Conservation (phyloP, 2,329 filamentous ascomycete genomes). For the Thielaviopsis ethacetica region DNA sequence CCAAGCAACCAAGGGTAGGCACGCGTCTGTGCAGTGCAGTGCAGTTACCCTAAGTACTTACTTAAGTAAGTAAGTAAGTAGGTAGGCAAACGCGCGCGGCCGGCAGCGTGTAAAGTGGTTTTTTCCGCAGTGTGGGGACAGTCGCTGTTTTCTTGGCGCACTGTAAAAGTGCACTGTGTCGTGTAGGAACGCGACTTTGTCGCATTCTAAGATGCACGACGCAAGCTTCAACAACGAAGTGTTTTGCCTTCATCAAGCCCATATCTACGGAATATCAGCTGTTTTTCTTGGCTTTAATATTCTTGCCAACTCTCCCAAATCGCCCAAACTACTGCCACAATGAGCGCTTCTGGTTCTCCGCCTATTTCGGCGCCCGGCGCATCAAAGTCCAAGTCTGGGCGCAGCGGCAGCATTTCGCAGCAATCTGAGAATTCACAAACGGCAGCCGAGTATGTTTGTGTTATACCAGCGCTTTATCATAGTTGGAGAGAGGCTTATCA, state of each 20-base stretch:
- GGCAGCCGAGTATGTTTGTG: constrained; percentile 44
- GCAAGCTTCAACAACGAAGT: background rate
- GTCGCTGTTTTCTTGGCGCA: background rate
- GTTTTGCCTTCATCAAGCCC: background rate
- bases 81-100: background rate
- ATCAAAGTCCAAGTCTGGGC: constrained; percentile 16
- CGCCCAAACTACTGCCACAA: background rate
- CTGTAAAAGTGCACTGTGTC: background rate
- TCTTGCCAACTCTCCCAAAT: background rate
- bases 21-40: constrained; percentile 6
- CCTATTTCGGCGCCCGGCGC: constrained; percentile 8
- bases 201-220: no score
- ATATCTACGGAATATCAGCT: no score
- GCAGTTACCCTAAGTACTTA: no score
- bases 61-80: no score
- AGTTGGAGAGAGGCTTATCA: no score
- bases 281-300: no score
- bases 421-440: constrained; percentile 51
- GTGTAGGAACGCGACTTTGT: background rate
- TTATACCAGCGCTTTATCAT: background rate
- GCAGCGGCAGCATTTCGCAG: constrained; percentile 43
- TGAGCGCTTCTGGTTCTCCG: constrained; percentile 1
- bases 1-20: background rate
- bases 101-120: background rate
- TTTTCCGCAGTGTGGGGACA: background rate